Evolutionary conservation across 345 rosid genomes (phyloP), one percentile per base, ranked within the genome.

Genomic region (Leavenworthia alabamica): DNA sequence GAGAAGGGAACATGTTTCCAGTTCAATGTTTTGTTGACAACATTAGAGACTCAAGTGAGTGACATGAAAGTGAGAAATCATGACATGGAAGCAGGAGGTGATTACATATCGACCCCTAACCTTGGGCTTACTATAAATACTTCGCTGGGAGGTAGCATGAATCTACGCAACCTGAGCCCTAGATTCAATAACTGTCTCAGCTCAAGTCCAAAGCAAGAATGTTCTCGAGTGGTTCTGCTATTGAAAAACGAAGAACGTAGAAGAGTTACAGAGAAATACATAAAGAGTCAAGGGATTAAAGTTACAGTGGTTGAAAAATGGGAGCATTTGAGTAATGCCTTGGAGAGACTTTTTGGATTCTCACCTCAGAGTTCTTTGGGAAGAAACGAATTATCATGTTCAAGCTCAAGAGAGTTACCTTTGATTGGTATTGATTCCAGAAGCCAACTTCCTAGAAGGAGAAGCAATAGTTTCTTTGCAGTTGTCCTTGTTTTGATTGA

Each of bases 1-100:
- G 82, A 85, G 68, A 80, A 45, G 28, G 98, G 97, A 47, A 83
- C 89, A 23, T 85, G 95, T 72, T 89, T 92, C 70, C 80, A 80
- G 52, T 92, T 92, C 78, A 86, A 77, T 65, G 76, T 79, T 16
- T 73, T 81, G 47, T 73, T 86, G 2, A 37, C 36, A 46, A 16
- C 62, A 7, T 62, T 35, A 22, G 76, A 63, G 42, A 17, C 75
- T 53, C 10, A 61, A 24, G 17, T 49, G 20, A 32, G 20, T 28
- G 59, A 55, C 53, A 41, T 52, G 13, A 29, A n/a, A 57, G 5
- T 19, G 17, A 62, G 49, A 28, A n/a, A n/a, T n/a, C 64, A 29
- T 4, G 80, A 80, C 17, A 33, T 13, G 1, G 82, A 78, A 57
- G 31, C 59, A 36, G 67, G 40, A 66, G 71, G 39, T 4, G 75